Conservation (phyloP, 2,329 filamentous ascomycete species). For the Fusarium sp. region DNA sequence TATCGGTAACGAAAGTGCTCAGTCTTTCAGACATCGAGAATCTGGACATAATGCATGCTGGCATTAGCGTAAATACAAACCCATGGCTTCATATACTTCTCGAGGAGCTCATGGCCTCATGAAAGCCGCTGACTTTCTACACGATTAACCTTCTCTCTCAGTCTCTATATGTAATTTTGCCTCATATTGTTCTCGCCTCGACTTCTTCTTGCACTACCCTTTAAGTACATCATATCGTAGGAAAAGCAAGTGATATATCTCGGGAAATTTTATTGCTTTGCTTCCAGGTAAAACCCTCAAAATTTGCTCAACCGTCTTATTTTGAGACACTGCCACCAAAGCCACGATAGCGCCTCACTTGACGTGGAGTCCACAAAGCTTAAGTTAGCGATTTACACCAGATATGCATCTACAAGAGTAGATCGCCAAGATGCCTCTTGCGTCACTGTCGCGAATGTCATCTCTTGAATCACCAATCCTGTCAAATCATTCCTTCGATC, state of each 20-base stretch:
- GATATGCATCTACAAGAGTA: conserved; percentile 24
- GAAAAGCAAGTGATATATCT: neutral
- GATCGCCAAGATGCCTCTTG: conserved; percentile 1
- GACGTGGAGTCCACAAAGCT: conserved; percentile 3
- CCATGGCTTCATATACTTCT: too few relatives aligned
- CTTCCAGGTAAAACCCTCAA: too few relatives aligned
- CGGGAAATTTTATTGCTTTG: neutral
- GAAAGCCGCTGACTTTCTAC: too few relatives aligned
- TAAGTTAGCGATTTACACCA: conserved; percentile 6
- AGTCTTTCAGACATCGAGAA: too few relatives aligned
- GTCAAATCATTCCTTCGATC: neutral
- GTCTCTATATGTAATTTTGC: too few relatives aligned
- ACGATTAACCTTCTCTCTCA: too few relatives aligned
- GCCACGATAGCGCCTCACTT: neutral
- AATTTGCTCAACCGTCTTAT: neutral
- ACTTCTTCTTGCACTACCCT: too few relatives aligned
- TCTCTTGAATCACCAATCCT: neutral
- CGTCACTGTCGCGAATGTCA: conserved; percentile 18
- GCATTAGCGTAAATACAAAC: too few relatives aligned
- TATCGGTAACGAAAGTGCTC: too few relatives aligned
- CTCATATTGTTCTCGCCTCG: too few relatives aligned
- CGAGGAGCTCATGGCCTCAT: too few relatives aligned
- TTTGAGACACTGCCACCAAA: neutral
- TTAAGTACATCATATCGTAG: neutral
- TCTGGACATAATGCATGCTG: too few relatives aligned